Percentiles rank a stretch among this genome's conserved stretches.
phyloP scores from a whole-genome alignment of 2,329 filamentous ascomycete species.

The Sporothrix brasiliensis region DNA sequence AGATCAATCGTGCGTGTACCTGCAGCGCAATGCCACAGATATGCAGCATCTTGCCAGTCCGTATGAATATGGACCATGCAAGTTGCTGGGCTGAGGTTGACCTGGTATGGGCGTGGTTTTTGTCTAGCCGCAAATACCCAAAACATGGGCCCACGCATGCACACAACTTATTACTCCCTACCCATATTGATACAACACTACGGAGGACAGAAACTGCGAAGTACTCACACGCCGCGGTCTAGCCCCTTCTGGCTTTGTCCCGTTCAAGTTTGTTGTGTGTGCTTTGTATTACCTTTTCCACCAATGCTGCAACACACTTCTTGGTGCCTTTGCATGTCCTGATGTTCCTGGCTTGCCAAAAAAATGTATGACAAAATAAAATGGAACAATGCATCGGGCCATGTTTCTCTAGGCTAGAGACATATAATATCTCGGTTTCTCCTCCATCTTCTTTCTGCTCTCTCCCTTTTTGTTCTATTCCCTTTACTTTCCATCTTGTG shows the following conservation, averaged over 20 bases:
- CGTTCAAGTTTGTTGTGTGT: conserved; percentile 17
- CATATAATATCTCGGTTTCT: conserved; percentile 27
- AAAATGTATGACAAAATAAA: conserved; percentile 20
- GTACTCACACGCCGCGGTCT: conserved; percentile 9
- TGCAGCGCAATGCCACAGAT: not conserved
- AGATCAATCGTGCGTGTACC: conserved; percentile 1
- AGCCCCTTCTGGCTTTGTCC: conserved; percentile 15
- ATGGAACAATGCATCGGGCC: conserved; percentile 11
- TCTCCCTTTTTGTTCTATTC: not conserved
- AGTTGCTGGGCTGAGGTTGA: conserved; percentile 29
- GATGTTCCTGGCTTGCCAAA: conserved; percentile 10
- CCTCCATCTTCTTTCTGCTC: conserved; percentile 11
- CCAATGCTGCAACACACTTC: conserved; percentile 12
- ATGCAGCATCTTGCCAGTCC: conserved; percentile 17
- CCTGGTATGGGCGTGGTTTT: conserved; percentile 22
- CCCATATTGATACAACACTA: conserved; percentile 23
- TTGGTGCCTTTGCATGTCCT: conserved; percentile 13
- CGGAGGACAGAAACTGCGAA: not conserved
- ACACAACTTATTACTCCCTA: not conserved
- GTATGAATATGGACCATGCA: conserved; percentile 13
- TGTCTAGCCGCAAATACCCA: conserved; percentile 30
- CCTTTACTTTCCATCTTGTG: not conserved
- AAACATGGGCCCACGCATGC: conserved; percentile 27
- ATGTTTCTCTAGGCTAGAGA: conserved; percentile 5
- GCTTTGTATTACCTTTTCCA: conserved; percentile 18